A percentile compares a stretch with the other conserved stretches of the same genome.
Conservation (phyloP, 129 eudicot species). For the Flaveria trinervia region DNA sequence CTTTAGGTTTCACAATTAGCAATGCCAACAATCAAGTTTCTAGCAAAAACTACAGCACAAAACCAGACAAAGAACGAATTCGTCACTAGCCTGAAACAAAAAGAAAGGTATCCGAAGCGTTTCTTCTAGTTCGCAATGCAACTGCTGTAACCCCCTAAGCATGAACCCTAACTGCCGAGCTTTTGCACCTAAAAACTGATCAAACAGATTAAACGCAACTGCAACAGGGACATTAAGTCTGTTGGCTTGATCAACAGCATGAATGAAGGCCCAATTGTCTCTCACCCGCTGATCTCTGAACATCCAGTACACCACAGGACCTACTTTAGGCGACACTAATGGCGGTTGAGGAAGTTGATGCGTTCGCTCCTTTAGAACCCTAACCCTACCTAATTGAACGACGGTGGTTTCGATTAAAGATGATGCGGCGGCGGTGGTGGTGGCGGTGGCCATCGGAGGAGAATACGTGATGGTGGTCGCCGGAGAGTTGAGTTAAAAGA, state of each 20-base stretch:
- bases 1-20: too few relatives aligned
- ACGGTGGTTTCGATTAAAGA: constrained; percentile 35
- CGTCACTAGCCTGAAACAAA: constrained; percentile 47
- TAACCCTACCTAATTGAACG: constrained; percentile 72
- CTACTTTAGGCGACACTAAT: constrained; percentile 4
- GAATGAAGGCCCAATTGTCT: constrained; percentile 96
- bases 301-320: constrained; percentile 99
- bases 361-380: constrained; percentile 57
- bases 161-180: constrained; percentile 95
- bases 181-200: constrained; percentile 82
- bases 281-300: constrained; percentile 91
- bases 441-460: constrained; percentile 17
- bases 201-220: constrained; percentile 79
- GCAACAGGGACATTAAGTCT: constrained; percentile 72
- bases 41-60: too few relatives aligned
- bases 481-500: constrained; percentile 21
- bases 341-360: constrained; percentile 1
- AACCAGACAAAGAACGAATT: background rate
- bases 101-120: constrained; percentile 68
- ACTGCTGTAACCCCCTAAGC: constrained; percentile 72
- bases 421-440: constrained; percentile 32
- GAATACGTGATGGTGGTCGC: constrained; percentile 12
- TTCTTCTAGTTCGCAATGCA: constrained; percentile 41
- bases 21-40: too few relatives aligned
- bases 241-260: constrained; percentile 88